A percentile compares a stretch with the other conserved stretches of the same genome.
Conservation (phyloP, 768 basidiomycete genomes). For the Amanita fuliginea region DNA sequence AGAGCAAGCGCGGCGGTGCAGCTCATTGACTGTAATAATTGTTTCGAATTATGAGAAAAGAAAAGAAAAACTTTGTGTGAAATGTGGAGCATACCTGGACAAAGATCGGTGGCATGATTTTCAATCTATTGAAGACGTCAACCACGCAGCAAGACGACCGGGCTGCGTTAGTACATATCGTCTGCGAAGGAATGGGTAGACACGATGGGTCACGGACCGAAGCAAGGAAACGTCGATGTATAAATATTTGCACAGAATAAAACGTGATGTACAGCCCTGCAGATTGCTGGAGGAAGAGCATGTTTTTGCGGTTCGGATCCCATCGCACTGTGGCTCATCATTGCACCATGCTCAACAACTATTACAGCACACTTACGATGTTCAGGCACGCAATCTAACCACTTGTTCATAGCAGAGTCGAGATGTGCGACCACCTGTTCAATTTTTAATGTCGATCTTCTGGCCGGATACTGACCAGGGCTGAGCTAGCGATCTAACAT, state of each 20-base stretch:
- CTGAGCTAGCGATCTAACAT: neutral
- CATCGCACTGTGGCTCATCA: constrained; percentile 24
- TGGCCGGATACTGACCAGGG: constrained; percentile 53
- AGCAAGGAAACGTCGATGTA: constrained; percentile 76
- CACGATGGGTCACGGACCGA: constrained; percentile 36
- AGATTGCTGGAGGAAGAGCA: constrained; percentile 43
- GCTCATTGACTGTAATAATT: constrained; percentile 17
- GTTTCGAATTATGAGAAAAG: neutral
- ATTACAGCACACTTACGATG: constrained; percentile 34
- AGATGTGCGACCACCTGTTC: constrained; percentile 58
- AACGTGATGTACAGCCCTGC: constrained; percentile 38
- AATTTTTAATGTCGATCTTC: constrained; percentile 40
- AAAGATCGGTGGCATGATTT: constrained; percentile 20
- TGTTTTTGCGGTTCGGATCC: constrained; percentile 27
- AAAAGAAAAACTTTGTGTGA: neutral
- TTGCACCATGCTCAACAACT: constrained; percentile 37
- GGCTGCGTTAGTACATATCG: constrained; percentile 82
- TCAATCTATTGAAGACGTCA: constrained; percentile 34
- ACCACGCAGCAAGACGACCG: constrained; percentile 64
- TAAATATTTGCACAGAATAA: constrained; percentile 50
- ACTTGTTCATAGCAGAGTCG: constrained; percentile 68
- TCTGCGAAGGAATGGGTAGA: constrained; percentile 46
- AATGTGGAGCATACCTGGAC: constrained; percentile 22
- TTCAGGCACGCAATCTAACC: constrained; percentile 61
- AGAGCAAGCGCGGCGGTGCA: constrained; percentile 41